Evolutionary conservation across 208 protist genomes (phyloP), one percentile per base, ranked within the genome.

Genomic region (Trypanosoma avium): DNA sequence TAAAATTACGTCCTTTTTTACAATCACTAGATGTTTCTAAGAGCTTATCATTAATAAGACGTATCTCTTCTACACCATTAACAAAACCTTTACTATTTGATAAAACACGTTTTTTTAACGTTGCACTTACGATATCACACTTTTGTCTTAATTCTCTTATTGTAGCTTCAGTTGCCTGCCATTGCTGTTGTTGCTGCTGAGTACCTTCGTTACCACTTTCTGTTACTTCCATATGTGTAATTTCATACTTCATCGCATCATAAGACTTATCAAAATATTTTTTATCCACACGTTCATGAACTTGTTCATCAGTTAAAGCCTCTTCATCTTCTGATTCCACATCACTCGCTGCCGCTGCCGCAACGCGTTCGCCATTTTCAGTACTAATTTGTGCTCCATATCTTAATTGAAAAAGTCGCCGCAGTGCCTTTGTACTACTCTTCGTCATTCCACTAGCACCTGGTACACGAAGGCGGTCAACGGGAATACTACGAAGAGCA

Each of bases 191-290:
- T n/a, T 48, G 43, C 30, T 70, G 70, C 38, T 63, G 60, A 56
- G 76, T 77, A 58, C 79, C 78, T 49, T 81, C 78, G 58, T 63
- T 70, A 46, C 82, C 75, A 12, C 71, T 68, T 73, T 86, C 87
- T 27, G 74, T 73, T 13, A 77, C 78, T 40, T 79, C 64, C 74
- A 95, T 75, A 57, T 83, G 79, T 29, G 66, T 70, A 33, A 95
- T 67, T 60, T 93, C 89, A 30, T 81, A 81, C 46, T 75, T 76
- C 64, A 77, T 81, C 0, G 89, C 70, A 40, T 95, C 73, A 74
- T 93, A 95, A 32, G 63, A 67, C 50, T 75, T 78, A 62, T 95
- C 86, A 48, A 95, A 95, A 70, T 78, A 95, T 76, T 95, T 95
- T 35, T 80, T 82, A 58, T 93, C 85, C 21, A 95, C 86, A 26